A percentile compares a stretch with the other conserved stretches of the same genome.
Conservation (phyloP, 1,139 yeast species). For the Ogataea hybrid region DNA sequence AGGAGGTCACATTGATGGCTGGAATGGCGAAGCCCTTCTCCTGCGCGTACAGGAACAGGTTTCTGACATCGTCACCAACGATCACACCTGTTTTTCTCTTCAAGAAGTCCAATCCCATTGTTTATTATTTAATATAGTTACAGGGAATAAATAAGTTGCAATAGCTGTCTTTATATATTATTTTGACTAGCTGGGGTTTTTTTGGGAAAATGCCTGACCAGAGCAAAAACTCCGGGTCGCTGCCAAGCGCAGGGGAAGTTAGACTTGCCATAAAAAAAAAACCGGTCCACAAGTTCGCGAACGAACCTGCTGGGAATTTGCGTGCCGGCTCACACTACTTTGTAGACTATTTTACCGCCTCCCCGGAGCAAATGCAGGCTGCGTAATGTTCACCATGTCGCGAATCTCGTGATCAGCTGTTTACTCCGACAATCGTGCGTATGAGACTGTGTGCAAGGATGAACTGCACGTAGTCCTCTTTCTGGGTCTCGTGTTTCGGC, state of each 20-base stretch:
- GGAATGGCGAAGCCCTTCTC: conserved; percentile 95
- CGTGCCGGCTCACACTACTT: conserved; percentile 2
- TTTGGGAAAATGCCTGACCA: conserved; percentile 5
- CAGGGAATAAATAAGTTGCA: conserved; percentile 2
- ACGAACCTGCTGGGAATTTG: conserved; percentile 2
- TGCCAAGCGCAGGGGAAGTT: conserved; percentile 15
- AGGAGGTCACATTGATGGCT: conserved; percentile 96
- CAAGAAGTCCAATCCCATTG: conserved; percentile 45
- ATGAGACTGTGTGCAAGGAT: conserved; percentile 17
- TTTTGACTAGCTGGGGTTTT: conserved; percentile 1
- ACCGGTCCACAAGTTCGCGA: conserved; percentile 2
- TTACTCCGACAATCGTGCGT: conserved; percentile 12
- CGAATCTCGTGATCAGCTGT: conserved; percentile 7
- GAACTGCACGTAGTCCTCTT: conserved; percentile 12
- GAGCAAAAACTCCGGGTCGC: conserved; percentile 22
- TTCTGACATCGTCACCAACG: conserved; percentile 96
- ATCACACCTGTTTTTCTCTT: conserved; percentile 95
- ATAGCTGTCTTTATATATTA: conserved; percentile 6
- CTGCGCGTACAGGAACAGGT: conserved; percentile 91
- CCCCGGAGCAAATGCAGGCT: neutral
- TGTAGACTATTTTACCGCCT: conserved; percentile 7
- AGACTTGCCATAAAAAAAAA: conserved; percentile 6
- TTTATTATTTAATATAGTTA: conserved; percentile 1
- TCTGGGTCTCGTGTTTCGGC: neutral
- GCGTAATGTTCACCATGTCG: neutral